Evolutionary conservation across 176 grass and related monocot species (phyloP), one percentile per base, ranked within the genome.

Genomic region (Tuctoria greenei): DNA sequence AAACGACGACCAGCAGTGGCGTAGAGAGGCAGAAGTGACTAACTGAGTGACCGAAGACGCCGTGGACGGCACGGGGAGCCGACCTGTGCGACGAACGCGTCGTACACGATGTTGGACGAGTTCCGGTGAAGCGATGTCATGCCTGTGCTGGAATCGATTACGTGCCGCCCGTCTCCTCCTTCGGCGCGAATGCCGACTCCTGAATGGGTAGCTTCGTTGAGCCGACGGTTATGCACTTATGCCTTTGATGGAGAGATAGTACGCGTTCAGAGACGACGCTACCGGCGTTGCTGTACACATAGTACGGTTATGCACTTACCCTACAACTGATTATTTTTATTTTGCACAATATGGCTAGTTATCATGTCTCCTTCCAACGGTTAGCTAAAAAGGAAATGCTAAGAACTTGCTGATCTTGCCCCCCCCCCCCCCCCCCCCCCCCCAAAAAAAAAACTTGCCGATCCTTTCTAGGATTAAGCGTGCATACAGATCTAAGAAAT

Each of bases 121-220:
- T 18, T 68, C 20, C 61, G 61, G 17, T 59, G 79, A 18, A 92
- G 63, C 52, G 2, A 2, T 4, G 82, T 82, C 9, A 86, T 74
- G 71, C 67, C n/a, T 16, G 70, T 87, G 38, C 84, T 84, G 0
- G 84, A 90, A 38, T 90, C 84, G 23, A 90, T 84, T 17, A 90
- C 15, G 85, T 78, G 16, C 88, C 84, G 1, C 84, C 84, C 7
- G 80, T 81, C 51, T 85, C 20, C 47, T 46, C 42, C 51, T 57
- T 71, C 66, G 85, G 36, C 24, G 76, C 35, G 67, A 91, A 91
- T 12, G 24, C 3, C 0, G 81, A 81, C 74, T 75, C 55, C 0
- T 56, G 66, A 4, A 92, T 47, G 37, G 15, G 77, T 4, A 91
- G 67, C 75, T 64, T 69, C 14, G 59, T 85, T 7, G 67, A 78